phyloP scores from a whole-genome alignment of 2,329 filamentous ascomycete species.

The Epichloe aotearoae region DNA sequence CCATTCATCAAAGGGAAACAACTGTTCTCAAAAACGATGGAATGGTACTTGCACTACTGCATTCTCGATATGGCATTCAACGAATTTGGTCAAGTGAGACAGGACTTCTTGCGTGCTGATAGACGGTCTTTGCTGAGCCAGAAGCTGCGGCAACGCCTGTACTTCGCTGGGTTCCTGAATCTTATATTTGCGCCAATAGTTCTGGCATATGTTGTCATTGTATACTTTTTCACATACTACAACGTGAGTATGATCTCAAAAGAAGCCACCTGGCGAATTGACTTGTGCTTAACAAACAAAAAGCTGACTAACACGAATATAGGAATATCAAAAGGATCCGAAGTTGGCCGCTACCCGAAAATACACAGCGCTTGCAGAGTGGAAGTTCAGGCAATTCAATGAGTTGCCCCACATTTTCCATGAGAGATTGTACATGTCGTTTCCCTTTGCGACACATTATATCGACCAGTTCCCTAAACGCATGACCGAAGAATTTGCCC shows the following conservation, averaged over 20 bases:
- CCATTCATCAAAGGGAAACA: constrained; percentile 71
- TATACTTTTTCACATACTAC: constrained; percentile 92
- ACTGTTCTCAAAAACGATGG: constrained; percentile 76
- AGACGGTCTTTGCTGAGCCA: constrained; percentile 67
- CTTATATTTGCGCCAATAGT: constrained; percentile 78
- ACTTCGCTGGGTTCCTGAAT: constrained; percentile 75
- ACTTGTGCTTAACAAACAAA: not conserved
- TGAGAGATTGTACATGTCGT: constrained; percentile 84
- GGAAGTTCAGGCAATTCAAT: constrained; percentile 98
- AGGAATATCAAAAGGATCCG: constrained; percentile 94
- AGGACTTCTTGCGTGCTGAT: constrained; percentile 72
- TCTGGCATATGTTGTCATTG: constrained; percentile 71
- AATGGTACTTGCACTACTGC: constrained; percentile 84
- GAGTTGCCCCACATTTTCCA: constrained; percentile 87
- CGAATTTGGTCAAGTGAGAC: constrained; percentile 71
- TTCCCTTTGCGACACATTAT: constrained; percentile 83
- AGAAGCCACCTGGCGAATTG: not conserved
- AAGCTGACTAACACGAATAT: not conserved
- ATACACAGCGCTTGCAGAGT: constrained; percentile 87
- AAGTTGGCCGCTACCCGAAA: constrained; percentile 68
- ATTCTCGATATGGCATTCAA: constrained; percentile 96
- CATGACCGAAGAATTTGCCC: constrained; percentile 74
- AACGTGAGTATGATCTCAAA: constrained; percentile 42
- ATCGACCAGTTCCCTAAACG: constrained; percentile 94
- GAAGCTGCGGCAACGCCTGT: constrained; percentile 63